A percentile compares a stretch with the other conserved stretches of the same genome.
These are phyloP conservation scores for Zasmidium angulare DNA, from an alignment of 2,329 filamentous ascomycete genomes.

Conservation along the genomic window DNA sequence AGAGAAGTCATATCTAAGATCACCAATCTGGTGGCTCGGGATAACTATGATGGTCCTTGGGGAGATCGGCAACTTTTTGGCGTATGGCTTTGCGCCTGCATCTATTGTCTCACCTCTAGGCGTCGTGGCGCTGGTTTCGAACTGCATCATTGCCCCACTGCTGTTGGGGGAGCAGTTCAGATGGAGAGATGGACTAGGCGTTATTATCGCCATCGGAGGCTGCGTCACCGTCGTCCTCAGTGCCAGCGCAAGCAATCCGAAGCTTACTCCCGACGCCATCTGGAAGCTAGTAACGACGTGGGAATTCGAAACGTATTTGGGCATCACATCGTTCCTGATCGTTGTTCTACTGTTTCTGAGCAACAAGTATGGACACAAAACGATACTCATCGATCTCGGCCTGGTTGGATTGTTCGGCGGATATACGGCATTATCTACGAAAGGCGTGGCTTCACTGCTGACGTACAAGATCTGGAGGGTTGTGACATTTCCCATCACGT, in stretches of 20 bases:
- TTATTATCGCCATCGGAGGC: conserved; percentile 80
- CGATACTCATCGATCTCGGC: conserved; percentile 87
- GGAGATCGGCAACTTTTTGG: conserved; percentile 93
- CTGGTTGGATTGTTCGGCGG: conserved; percentile 95
- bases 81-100: conserved; percentile 95
- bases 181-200: conserved; percentile 79
- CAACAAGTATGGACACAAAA: conserved; percentile 76
- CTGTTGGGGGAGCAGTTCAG: conserved; percentile 92
- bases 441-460: conserved; percentile 91
- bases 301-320: conserved; percentile 90
- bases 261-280: conserved; percentile 85
- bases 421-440: conserved; percentile 95
- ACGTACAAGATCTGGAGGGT: conserved; percentile 87
- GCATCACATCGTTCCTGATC: conserved; percentile 72
- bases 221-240: conserved; percentile 92
- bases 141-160: conserved; percentile 92
- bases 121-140: conserved; percentile 94
- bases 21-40: conserved; percentile 94
- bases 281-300: conserved; percentile 83
- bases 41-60: conserved; percentile 90
- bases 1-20: conserved; percentile 76
- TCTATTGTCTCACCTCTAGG: conserved; percentile 96
- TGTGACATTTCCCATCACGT: conserved; percentile 89
- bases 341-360: conserved; percentile 77
- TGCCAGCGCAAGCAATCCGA: conserved; percentile 83